phyloP scores from a whole-genome alignment of 169 alveolate genomes.

The Plasmodium reichenowi region DNA sequence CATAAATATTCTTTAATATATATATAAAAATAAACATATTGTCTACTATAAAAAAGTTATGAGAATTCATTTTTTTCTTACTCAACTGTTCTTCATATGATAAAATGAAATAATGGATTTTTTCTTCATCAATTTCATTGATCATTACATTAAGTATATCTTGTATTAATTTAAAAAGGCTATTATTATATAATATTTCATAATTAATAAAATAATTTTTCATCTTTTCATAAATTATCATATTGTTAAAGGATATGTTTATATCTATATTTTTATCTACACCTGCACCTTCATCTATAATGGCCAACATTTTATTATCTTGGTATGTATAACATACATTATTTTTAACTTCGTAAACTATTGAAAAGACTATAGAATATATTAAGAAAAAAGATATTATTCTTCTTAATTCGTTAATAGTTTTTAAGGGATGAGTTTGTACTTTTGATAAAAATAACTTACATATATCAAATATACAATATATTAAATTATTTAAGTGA shows the following conservation, averaged over 20 bases:
- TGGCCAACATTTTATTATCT: background rate
- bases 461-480: constrained; percentile 68
- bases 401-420: constrained; percentile 71
- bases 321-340: constrained; percentile 4
- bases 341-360: constrained; percentile 14
- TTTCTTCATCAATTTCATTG: constrained; percentile 45
- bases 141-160: constrained; percentile 60
- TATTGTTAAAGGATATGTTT: background rate
- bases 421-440: constrained; percentile 70
- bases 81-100: constrained; percentile 73
- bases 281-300: background rate
- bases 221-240: background rate
- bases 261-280: background rate
- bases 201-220: constrained; percentile 8
- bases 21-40: constrained; percentile 69
- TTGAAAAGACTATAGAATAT: constrained; percentile 30
- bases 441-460: constrained; percentile 69
- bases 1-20: constrained; percentile 31
- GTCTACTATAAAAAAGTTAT: constrained; percentile 60
- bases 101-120: constrained; percentile 31
- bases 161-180: constrained; percentile 22
- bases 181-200: constrained; percentile 28
- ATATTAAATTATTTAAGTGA: constrained; percentile 57
- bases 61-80: constrained; percentile 65
- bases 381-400: constrained; percentile 56